phyloP scores from a whole-genome alignment of 176 grass and related monocot genomes.

The Oryza brachyantha region DNA sequence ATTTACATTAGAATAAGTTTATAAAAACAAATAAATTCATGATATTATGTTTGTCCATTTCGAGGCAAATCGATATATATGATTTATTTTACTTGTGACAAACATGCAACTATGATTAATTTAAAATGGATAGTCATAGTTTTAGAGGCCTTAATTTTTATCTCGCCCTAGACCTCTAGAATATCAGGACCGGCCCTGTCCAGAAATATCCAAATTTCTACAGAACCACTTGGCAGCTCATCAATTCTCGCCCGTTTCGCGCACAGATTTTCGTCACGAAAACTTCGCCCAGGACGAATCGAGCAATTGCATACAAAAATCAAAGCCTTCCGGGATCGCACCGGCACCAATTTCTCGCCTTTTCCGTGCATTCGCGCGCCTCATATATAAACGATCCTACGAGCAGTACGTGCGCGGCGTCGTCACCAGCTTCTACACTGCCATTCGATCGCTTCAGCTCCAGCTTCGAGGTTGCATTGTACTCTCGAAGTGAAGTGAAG shows the following conservation, averaged over 20 bases:
- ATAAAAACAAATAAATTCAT: no score
- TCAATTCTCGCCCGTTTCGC: not conserved
- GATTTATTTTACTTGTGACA: no score
- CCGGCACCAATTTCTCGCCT: not conserved
- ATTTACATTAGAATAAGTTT: no score
- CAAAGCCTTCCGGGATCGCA: not conserved
- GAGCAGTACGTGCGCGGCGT: not conserved
- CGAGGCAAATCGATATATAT: no score
- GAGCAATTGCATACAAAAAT: not conserved
- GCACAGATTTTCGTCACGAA: not conserved
- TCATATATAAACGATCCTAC: not conserved
- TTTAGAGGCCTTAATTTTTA: no score
- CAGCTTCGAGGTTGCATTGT: not conserved
- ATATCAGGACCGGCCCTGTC: no score
- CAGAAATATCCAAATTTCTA: no score
- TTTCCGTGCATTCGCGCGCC: not conserved
- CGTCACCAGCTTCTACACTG: not conserved
- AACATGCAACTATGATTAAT: no score
- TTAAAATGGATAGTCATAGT: no score
- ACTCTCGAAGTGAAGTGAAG: not conserved
- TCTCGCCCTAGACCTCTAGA: no score
- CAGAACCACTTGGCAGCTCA: no score
- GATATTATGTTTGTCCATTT: no score
- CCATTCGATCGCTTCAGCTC: not conserved
- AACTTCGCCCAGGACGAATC: not conserved